A percentile compares a stretch with the other conserved stretches of the same genome.
These are phyloP conservation scores for Posidonia oceanica DNA, from an alignment of 116 monocot species.

Conservation along the genomic window DNA sequence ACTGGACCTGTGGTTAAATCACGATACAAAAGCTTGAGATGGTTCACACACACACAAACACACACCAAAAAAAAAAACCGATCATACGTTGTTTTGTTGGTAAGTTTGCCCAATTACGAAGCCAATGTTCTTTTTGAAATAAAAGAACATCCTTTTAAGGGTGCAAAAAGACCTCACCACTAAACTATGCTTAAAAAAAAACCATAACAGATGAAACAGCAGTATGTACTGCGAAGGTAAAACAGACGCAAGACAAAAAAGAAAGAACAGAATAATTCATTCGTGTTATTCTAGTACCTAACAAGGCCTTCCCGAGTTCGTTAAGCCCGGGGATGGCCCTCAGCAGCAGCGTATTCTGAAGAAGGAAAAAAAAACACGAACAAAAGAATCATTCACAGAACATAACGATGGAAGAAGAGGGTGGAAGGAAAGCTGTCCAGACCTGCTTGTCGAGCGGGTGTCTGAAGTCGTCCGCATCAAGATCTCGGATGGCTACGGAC, in stretches of 20 bases:
- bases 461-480: constrained; percentile 92
- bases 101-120: too few relatives aligned
- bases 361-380: neutral
- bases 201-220: too few relatives aligned
- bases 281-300: constrained; percentile 21
- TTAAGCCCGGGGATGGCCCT: constrained; percentile 74
- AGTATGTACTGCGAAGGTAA: too few relatives aligned
- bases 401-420: neutral
- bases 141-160: too few relatives aligned
- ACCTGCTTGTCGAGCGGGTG: constrained; percentile 96
- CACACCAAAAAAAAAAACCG: neutral
- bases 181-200: too few relatives aligned
- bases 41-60: neutral
- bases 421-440: neutral
- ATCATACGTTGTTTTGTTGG: too few relatives aligned
- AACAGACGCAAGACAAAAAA: neutral
- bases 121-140: too few relatives aligned
- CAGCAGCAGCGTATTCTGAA: constrained; percentile 81
- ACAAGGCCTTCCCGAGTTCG: constrained; percentile 68
- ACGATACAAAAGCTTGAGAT: neutral
- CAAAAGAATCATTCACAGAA: neutral
- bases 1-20: constrained; percentile 48
- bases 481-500: constrained; percentile 36
- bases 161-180: too few relatives aligned
- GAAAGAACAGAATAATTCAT: neutral